These are phyloP conservation scores for Lecanoromycetidae sp. DNA, from an alignment of 2,329 filamentous ascomycete species.

Conservation along the genomic window DNA sequence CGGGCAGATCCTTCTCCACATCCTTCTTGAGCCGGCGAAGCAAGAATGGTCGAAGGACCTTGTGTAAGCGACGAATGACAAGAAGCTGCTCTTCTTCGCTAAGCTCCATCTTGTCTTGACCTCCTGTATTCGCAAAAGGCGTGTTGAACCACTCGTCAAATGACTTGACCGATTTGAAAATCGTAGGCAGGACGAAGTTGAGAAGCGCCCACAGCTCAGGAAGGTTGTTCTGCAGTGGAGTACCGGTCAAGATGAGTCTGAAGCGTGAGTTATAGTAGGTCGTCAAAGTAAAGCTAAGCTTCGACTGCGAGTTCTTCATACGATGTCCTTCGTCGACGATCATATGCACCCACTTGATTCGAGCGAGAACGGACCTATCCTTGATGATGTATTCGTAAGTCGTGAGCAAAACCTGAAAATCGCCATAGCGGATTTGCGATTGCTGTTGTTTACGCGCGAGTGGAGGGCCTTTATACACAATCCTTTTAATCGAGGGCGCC, in stretches of 20 bases:
- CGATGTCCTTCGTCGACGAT: constrained; percentile 98
- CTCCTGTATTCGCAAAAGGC: constrained; percentile 93
- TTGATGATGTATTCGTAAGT: constrained; percentile 99
- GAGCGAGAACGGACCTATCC: constrained; percentile 84
- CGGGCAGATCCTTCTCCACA: constrained; percentile 94
- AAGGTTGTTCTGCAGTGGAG: constrained; percentile 91
- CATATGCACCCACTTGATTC: constrained; percentile 99
- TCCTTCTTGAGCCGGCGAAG: constrained; percentile 98
- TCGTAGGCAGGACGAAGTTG: constrained; percentile 95
- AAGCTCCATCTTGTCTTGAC: constrained; percentile 96
- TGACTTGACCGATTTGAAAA: constrained; percentile 97
- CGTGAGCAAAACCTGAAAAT: constrained; percentile 91
- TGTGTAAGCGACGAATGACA: constrained; percentile 94
- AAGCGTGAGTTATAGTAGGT: constrained; percentile 92
- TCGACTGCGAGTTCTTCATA: constrained; percentile 98
- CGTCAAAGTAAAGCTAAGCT: constrained; percentile 87
- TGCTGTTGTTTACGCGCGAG: constrained; percentile 79
- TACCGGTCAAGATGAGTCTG: constrained; percentile 93
- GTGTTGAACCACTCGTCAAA: constrained; percentile 99
- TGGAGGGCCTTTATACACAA: constrained; percentile 96
- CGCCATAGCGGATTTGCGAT: constrained; percentile 83
- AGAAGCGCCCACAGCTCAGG: constrained; percentile 94
- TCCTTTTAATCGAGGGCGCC: constrained; percentile 73
- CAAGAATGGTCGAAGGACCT: constrained; percentile 92
- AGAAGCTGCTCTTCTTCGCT: constrained; percentile 99